Evolutionary conservation across 2,329 filamentous ascomycete genomes (phyloP), one percentile per base, ranked within the genome.

Genomic region (Ceratocystis harringtonii): DNA sequence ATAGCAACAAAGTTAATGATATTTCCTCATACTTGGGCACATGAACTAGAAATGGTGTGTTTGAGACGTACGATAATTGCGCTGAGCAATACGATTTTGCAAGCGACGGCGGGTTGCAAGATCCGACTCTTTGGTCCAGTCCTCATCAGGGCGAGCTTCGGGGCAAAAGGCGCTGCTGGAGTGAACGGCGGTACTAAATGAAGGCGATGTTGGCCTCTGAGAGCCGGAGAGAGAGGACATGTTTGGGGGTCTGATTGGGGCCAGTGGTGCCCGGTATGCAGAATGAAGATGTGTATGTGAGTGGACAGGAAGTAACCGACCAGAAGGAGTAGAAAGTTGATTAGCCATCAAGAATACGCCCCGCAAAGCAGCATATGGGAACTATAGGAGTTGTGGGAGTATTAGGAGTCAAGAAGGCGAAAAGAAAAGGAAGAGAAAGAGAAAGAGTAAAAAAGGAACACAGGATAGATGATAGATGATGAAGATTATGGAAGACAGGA

Each of bases 41-140:
- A 44, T 19, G 60, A 1, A 32, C 15, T 92, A 78, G 96, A 96
- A 74, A 92, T 84, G 72, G 92, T 12, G 19, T 28, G 48, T 12
- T 52, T 25, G 48, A 28, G 12, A 82, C 85, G 71, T 80, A 90
- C 88, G 81, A 70, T 89, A 90, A 70, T 89, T 89, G 70, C 87
- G 80, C 71, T 90, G 88, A 1, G 88, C 87, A 68, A 90, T 81
- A 64, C 86, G 82, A 72, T 91, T 91, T 72, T 91, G 88, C 62
- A 90, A 87, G 68, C 86, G 84, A 68, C 88, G 79, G 73, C 94
- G 86, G 78, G 97, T 92, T 63, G 92, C 92, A 68, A 97, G 86
- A 76, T 97, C 92, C 66, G 92, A 95, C 75, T 97, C 96, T 84
- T 96, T 95, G 74, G 92, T 96, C 92, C 92, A 97, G 79, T 97